Evolutionary conservation across 2,329 filamentous ascomycete species (phyloP), one percentile per base, ranked within the genome.

Genomic region (Aspergillus clavatus): DNA sequence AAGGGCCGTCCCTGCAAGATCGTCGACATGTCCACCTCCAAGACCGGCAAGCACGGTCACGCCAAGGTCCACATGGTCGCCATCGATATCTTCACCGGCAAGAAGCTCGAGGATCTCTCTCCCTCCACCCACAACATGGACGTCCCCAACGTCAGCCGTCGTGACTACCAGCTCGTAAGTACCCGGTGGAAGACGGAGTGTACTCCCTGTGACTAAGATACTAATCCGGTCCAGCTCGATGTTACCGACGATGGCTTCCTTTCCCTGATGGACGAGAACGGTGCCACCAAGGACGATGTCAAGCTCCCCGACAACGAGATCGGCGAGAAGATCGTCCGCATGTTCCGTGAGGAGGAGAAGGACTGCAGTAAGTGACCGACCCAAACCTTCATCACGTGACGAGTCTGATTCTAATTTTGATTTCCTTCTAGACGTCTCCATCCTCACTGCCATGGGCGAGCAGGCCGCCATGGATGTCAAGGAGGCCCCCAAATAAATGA

Each of bases 41-140:
- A 98, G 90, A 98, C 93, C 62, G 93, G 93, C 78, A 98, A 98
- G 89, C 93, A 98, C 87, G 93, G 93, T 75, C 94, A 98, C 87
- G 93, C 93, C 78, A 98, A 98, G 86, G 93, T 98, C 73, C 91
- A 98, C 79, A 79, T 98, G 66, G 86, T 96, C 68, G 93, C 89
- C 71, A 83, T 94, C 73, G 93, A 98, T 74, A 97, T 98, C 80
- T 98, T 98, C 86, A 98, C 90, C 59, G 81, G 81, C 83, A 98
- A 96, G 88, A 98, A 98, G 85, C 82, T 95, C 60, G 93, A 98
- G 81, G 94, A 98, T 79, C 84, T 98, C 55, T 96, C 85, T 75
- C 93, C 93, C 63, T 98, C 93, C 71, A 98, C 93, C 80, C 82
- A 84, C 77, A 84, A 74, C 67, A 76, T 76, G 73, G 89, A 98